Evolutionary conservation across 139 green algal genomes (phyloP), one percentile per base, ranked within the genome.

Genomic region (Chlorella vulgaris): DNA sequence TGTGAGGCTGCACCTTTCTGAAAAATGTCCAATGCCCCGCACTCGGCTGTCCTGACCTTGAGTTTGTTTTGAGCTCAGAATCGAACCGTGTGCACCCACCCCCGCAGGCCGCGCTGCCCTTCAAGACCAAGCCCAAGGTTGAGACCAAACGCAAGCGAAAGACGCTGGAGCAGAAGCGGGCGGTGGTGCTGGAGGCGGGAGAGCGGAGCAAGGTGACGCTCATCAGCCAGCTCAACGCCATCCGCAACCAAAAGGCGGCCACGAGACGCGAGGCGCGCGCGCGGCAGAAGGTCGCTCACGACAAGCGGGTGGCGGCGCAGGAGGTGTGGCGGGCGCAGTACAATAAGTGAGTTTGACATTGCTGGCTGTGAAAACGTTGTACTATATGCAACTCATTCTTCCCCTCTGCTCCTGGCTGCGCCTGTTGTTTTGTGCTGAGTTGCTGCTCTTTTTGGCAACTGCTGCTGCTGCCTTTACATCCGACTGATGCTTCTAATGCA

Each of bases 121-220:
- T 96, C 91, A 96, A 97, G 85, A 94, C 88, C 81, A 99, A 99
- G 91, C 95, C 96, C 40, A 98, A 98, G 87, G 50, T 93, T 47
- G 89, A 96, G 86, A 35, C 73, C 0, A 51, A 66, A 6, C 84
- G 91, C 60, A 94, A 94, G 86, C 81, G 85, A 29, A 91, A 94
- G 87, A 95, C 88, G 8, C 87, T 98, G 62, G 95, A 98, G 78
- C 90, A 95, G 87, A 88, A 87, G 74, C 91, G 94, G 15, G 94
- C 94, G 1, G 92, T 97, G 35, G 92, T 97, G 18, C 71, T 94
- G 75, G 93, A 96, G 73, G 74, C 90, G 43, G 70, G 84, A 42
- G 93, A 97, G 85, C 70, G 71, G 29, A 78, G 81, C 50, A 75
- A 83, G n/a, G 79, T 84, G 6, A 76, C 90, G 31, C 87, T 99